These are phyloP conservation scores for Fusarium caatingaense DNA, from an alignment of 2,329 filamentous ascomycete species.

Conservation along the genomic window DNA sequence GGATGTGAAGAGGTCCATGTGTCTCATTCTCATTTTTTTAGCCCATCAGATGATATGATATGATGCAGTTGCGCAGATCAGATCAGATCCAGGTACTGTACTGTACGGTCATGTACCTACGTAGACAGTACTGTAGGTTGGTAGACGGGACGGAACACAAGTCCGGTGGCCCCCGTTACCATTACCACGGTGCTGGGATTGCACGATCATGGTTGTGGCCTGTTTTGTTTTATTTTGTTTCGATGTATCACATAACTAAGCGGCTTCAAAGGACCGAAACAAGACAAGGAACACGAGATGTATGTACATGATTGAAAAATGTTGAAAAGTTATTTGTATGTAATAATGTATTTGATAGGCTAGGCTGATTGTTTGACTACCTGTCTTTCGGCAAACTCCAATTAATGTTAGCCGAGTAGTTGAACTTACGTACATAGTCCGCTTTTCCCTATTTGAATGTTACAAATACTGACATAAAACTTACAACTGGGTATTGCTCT, in stretches of 20 bases:
- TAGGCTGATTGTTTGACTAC: not conserved
- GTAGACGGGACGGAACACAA: constrained; percentile 2
- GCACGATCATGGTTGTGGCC: not conserved
- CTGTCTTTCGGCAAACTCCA: not conserved
- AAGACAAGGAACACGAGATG: not conserved
- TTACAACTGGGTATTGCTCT: not conserved
- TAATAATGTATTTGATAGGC: not conserved
- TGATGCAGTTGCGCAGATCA: not conserved
- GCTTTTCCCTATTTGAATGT: not conserved
- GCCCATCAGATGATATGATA: not conserved
- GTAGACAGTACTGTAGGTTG: not conserved
- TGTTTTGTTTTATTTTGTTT: not conserved
- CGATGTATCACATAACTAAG: constrained; percentile 1
- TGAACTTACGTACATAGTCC: not conserved
- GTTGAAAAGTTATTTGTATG: not conserved
- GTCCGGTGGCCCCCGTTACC: constrained; percentile 20
- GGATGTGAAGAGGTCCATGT: constrained; percentile 1
- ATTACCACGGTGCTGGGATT: constrained; percentile 24
- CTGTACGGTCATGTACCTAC: not conserved
- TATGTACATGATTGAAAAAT: not conserved
- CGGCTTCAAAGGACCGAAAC: constrained; percentile 2
- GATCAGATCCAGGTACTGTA: not conserved
- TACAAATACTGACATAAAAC: not conserved
- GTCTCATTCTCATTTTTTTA: not conserved
- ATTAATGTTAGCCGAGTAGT: not conserved